Base-by-base conservation (phyloP, 805 yeast genomes). In the Blastobotrys chiropterorum region DNA sequence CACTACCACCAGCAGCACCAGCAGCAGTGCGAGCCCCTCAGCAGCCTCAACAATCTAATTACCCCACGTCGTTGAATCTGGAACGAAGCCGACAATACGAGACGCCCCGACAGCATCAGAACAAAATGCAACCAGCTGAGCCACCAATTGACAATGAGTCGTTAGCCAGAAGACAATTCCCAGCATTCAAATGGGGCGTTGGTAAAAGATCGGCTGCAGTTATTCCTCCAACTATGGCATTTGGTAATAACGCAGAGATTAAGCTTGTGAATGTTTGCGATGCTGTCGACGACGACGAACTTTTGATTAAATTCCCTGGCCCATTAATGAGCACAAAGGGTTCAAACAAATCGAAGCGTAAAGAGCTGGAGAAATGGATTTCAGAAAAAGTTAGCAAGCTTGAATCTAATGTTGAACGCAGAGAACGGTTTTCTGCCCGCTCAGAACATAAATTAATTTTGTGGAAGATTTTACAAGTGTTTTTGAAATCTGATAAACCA, bases 311-410 rank as follows among this genome's bases (percentile, higher is more conserved):
- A 46, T 85, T 79, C 65, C 94, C 86, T 0, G 88, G 85, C 0
- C 96, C 96, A 0, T 69, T 88, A 48, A 64, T 72, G 2, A 77
- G 75, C 51, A 59, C 71, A 2, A 68, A 69, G 51, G 62, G 61
- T 5, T 45, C 66, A 22, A 60, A 62, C 42, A 86, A 81, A 62
- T 69, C 81, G 1, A 83, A 79, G 63, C 73, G 73, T 63, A 85
- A 82, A 61, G 94, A 84, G 42, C 63, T 88, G 6, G 86, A 81
- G 54, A 78, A 82, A 52, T 85, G 96, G 85, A 58, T 83, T n/a
- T 72, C 69, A 17, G 74, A 71, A 2, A 67, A 69, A 46, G 56
- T 68, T 14, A 60, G 54, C 3, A 55, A 52, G 2, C 46, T 66
- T 8, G 58, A 63, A 5, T 51, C 52, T n/a, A 26, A 26, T 26